Conservation (phyloP, 768 basidiomycete genomes). For the Leccinum broughii region DNA sequence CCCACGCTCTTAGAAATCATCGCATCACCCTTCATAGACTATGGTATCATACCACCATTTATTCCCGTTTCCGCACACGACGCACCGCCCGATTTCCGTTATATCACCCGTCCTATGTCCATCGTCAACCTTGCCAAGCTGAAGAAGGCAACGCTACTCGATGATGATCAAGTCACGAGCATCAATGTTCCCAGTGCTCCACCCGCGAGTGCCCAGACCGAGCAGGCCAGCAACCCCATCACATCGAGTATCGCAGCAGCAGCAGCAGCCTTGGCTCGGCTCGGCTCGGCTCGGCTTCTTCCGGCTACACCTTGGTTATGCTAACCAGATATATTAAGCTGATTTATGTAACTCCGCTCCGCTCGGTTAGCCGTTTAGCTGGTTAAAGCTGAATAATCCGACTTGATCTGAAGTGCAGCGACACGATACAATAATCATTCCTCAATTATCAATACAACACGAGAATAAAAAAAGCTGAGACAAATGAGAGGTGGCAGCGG, state of each 20-base stretch:
- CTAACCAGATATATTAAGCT: too few species aligned
- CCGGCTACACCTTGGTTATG: too few species aligned
- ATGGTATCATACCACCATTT: slow-evolving; percentile 76
- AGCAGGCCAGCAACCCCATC: slow-evolving; percentile 39
- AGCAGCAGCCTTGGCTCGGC: too few species aligned
- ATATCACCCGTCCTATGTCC: slow-evolving; percentile 60
- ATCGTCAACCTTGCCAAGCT: slow-evolving; percentile 70
- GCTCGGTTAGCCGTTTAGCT: too few species aligned
- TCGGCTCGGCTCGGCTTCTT: too few species aligned
- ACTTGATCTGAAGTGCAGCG: too few species aligned
- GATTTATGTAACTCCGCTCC: too few species aligned
- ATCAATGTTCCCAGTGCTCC: slow-evolving; percentile 44
- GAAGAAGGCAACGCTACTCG: slow-evolving; percentile 60
- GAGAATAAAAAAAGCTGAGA: too few species aligned
- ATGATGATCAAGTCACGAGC: slow-evolving; percentile 53
- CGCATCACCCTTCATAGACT: slow-evolving; percentile 78
- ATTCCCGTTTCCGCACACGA: slow-evolving; percentile 83
- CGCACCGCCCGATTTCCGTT: slow-evolving; percentile 69
- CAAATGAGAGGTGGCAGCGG: too few species aligned
- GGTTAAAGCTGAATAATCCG: too few species aligned
- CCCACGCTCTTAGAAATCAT: slow-evolving; percentile 86
- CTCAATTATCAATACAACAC: too few species aligned
- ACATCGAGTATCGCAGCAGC: slow-evolving; percentile 66
- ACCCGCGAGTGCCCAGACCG: slow-evolving; percentile 15
- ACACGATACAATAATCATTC: too few species aligned